Conservation (phyloP, 768 basidiomycete genomes). For the Amanita molliuscula region DNA sequence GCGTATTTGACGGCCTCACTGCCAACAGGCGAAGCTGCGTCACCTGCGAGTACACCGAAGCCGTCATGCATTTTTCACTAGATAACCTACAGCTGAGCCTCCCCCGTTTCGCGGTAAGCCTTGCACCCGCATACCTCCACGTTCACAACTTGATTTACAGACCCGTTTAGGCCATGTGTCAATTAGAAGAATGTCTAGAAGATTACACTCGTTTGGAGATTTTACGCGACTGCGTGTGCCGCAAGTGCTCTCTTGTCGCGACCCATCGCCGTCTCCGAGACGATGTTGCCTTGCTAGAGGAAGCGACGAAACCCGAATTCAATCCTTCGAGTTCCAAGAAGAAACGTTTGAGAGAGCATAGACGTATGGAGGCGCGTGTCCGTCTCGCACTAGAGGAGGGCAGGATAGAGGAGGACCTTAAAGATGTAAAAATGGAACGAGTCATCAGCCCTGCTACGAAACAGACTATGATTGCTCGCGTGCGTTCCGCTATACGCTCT, state of each 20-base stretch:
- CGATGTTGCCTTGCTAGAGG: constrained; percentile 52
- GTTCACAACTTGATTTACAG: constrained; percentile 1
- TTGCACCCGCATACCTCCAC: constrained; percentile 5
- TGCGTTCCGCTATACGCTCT: constrained; percentile 24
- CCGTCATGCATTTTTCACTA: constrained; percentile 85
- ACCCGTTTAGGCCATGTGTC: constrained; percentile 44
- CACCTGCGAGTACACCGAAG: constrained; percentile 87
- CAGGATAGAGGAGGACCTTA: constrained; percentile 75
- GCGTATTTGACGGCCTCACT: constrained; percentile 83
- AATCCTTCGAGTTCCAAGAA: constrained; percentile 62
- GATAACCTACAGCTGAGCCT: constrained; percentile 78
- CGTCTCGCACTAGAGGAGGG: constrained; percentile 58
- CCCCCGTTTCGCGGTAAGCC: constrained; percentile 51
- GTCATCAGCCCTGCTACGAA: constrained; percentile 72
- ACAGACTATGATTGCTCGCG: constrained; percentile 87
- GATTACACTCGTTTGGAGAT: constrained; percentile 87
- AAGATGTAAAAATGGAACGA: constrained; percentile 72
- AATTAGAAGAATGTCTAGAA: constrained; percentile 72
- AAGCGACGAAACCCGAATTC: constrained; percentile 24
- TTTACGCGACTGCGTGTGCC: constrained; percentile 86
- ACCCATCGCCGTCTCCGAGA: constrained; percentile 56
- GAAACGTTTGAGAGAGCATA: constrained; percentile 63
- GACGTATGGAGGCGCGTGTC: constrained; percentile 52
- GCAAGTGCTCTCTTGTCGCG: constrained; percentile 77
- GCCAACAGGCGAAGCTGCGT: constrained; percentile 85